These are phyloP conservation scores for Oryza longistaminata DNA, from an alignment of 176 grass and related monocot genomes.

Conservation along the genomic window DNA sequence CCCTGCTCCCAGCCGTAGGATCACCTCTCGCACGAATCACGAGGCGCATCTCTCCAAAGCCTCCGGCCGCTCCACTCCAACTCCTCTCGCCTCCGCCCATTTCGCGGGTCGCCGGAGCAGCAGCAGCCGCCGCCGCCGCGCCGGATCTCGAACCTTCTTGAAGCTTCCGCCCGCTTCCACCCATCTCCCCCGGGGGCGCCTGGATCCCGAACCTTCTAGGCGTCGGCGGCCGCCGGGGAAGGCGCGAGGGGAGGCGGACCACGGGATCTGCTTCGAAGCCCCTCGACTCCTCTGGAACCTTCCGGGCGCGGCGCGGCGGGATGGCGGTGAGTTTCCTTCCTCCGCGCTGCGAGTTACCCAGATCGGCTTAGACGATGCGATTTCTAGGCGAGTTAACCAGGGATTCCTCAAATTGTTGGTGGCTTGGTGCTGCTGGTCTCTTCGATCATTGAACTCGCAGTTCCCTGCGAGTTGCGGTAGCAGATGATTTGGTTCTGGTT, in stretches of 20 bases:
- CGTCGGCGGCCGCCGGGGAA: not conserved
- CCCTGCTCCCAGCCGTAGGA: not conserved
- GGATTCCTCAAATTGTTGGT: not conserved
- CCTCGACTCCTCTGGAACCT: not conserved
- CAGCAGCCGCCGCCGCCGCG: not conserved
- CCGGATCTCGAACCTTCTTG: slow-evolving; percentile 33
- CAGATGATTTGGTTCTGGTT: not conserved
- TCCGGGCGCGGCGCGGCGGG: not conserved
- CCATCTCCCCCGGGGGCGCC: not conserved
- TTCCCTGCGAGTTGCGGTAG: not conserved
- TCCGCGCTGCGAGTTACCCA: not conserved
- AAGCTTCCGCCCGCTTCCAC: not conserved
- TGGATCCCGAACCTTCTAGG: slow-evolving; percentile 30
- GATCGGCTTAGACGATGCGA: not conserved
- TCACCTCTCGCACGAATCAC: slow-evolving; percentile 19
- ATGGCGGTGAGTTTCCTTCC: slow-evolving; percentile 32
- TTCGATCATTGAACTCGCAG: not conserved
- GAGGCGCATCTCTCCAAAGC: not conserved
- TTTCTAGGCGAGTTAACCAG: not conserved
- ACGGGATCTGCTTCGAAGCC: not conserved
- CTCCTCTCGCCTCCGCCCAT: not conserved
- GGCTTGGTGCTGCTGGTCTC: not conserved
- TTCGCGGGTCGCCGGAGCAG: slow-evolving; percentile 41
- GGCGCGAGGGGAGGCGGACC: not conserved
- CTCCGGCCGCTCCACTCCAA: not conserved